Evolutionary conservation across 805 yeast genomes (phyloP).

Genomic region (Starmerella stellata): DNA sequence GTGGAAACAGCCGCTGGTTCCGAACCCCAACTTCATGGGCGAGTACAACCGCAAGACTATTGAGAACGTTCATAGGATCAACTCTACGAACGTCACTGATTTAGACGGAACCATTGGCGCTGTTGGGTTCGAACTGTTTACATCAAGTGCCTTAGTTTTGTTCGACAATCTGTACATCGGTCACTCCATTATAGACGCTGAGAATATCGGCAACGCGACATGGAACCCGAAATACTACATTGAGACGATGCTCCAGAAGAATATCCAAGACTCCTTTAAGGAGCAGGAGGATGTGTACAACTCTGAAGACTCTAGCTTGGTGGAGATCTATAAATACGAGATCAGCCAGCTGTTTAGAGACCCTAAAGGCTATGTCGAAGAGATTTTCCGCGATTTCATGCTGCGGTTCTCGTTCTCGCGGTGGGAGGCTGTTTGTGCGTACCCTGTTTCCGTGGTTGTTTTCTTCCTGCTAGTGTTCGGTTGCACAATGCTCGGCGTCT

Average conservation of each 20-base stretch:
- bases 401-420: conserved; percentile 20
- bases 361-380: conserved; percentile 22
- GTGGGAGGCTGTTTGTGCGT: conserved; percentile 20
- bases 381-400: conserved; percentile 19
- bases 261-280: conserved; percentile 15
- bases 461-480: not conserved
- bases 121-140: conserved; percentile 78
- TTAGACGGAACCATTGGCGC: conserved; percentile 51
- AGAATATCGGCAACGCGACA: conserved; percentile 59
- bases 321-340: conserved; percentile 8
- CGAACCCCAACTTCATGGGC: conserved; percentile 65
- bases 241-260: conserved; percentile 20
- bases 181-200: conserved; percentile 70
- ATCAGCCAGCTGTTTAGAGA: conserved; percentile 18
- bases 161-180: conserved; percentile 79
- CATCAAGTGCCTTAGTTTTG: conserved; percentile 55
- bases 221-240: conserved; percentile 28
- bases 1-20: conserved; percentile 52
- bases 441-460: conserved; percentile 19
- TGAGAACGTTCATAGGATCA: conserved; percentile 51
- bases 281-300: conserved; percentile 7
- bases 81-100: conserved; percentile 32
- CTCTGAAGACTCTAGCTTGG: conserved; percentile 3
- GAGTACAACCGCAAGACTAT: conserved; percentile 53
- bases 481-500: not conserved